Conservation (phyloP, 2,329 filamentous ascomycete genomes). For the Talaromyces sp. region DNA sequence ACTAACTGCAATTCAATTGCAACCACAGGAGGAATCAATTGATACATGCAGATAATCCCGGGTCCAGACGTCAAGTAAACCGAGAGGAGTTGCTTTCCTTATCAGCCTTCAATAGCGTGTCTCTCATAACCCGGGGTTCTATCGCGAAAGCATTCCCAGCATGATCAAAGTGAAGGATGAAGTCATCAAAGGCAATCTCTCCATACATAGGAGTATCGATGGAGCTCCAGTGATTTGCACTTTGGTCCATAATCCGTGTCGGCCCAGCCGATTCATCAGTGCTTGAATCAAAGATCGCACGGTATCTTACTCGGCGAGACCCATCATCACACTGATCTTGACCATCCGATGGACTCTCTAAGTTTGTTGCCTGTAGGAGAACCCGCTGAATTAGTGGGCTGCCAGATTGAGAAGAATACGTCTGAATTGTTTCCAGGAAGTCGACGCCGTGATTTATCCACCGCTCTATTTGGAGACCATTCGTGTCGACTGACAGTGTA, state of each 20-base stretch:
- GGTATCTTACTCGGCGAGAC: not conserved
- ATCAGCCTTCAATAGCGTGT: not conserved
- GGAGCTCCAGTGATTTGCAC: slow-evolving; percentile 23
- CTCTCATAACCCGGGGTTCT: slow-evolving; percentile 24
- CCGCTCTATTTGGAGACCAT: slow-evolving; percentile 7
- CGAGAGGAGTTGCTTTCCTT: not conserved
- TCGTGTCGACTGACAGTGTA: not conserved
- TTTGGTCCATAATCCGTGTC: not conserved
- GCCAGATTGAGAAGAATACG: not conserved
- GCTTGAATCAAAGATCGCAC: slow-evolving; percentile 5
- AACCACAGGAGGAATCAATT: not conserved
- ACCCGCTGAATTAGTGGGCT: not conserved
- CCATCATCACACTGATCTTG: not conserved
- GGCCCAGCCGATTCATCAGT: not conserved
- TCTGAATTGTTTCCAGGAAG: not conserved
- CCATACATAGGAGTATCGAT: slow-evolving; percentile 24
- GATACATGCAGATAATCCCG: not conserved
- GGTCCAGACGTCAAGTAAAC: not conserved
- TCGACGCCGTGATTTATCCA: slow-evolving; percentile 1
- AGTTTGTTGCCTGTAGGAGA: not conserved
- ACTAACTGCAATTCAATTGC: not conserved
- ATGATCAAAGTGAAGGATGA: slow-evolving; percentile 24
- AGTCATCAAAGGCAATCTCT: slow-evolving; percentile 26
- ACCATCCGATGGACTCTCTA: not conserved
- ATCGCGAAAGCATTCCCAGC: slow-evolving; percentile 21